Evolutionary conservation across 164 flowering plant genomes (phyloP), one percentile per base, ranked within the genome.

Genomic region (Annona squamosa): DNA sequence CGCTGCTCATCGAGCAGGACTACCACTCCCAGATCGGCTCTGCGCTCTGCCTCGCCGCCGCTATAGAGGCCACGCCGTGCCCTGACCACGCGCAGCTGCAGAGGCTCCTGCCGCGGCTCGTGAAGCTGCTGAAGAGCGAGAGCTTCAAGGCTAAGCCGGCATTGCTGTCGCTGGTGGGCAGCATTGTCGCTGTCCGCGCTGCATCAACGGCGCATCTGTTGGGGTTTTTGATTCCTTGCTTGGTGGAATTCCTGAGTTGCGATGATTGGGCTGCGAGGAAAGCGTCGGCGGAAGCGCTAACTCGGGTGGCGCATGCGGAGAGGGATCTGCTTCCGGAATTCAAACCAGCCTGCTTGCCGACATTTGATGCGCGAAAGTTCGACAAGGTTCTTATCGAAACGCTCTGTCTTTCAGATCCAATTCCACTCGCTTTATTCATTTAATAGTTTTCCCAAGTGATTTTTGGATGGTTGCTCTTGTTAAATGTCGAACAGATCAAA

Each of bases 231-330:
- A 80, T 91, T 56, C 83, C 83, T 68, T 81, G 86, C 67, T 62
- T 89, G 82, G 72, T 85, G 47, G 91, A 83, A 65, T 88, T 88
- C 70, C 74, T 95, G 81, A 80, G 87, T 48, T 86, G 89, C 65
- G 89, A 86, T 68, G 98, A 93, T 72, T 95, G 99, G 99, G 87
- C 88, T 9, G 87, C 92, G 41, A 82, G 99, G 84, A 95, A 91
- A 77, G 90, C 92, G 0, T 87, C 93, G 0, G 89, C 98, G 2
- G 98, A 91, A 78, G 88, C 85, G 18, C 82, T 95, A 47, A 65
- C 71, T 74, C 86, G 79, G 78, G 69, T 95, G 82, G 97, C 96
- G 41, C 75, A 78, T 6, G 87, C 81, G 73, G 98, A 91, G 83
- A 84, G 85, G 64, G 86, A 89, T 47, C 4, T 72, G 19, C 57